Base-by-base conservation (phyloP, 2,329 filamentous ascomycete genomes). In the Mycocentrospora acerina region DNA sequence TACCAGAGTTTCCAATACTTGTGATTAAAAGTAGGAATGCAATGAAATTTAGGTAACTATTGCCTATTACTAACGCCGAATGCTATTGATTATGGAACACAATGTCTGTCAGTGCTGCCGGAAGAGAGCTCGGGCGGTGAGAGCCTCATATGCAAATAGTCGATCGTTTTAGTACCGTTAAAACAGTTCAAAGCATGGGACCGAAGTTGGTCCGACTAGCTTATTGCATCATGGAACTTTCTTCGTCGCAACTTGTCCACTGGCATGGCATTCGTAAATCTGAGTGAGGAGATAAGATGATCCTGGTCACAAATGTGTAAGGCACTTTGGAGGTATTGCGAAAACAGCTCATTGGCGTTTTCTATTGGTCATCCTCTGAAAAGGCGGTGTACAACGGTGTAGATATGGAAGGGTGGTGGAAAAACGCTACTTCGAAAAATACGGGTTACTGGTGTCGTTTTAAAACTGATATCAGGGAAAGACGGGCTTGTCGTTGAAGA, bases 321-420 rank as follows among this genome's bases (percentile, higher is more conserved):
- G 30, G 35, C 47, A 42, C 32, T 32, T 11, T 35, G 38, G n/a
- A 34, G 37, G 39, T 34, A 24, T 35, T 13, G 43, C 24, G 35
- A 32, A 35, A 4, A 26, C 14, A 15, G 25, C 9, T 18, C 18
- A 17, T 29, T 32, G 31, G 27, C 28, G 14, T 30, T 26, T 31
- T 24, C 18, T 31, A 22, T 8, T 26, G 13, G 28, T 27, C 14
- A 24, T 27, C 8, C 11, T 28, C 24, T 30, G 30, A 42, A 51
- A 47, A 33, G 37, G 46, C 46, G 47, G 49, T 55, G 51, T 47
- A 48, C 41, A 25, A 49, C 51, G 49, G 51, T 55, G 53, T 47
- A 49, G 43, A 40, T 32, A 33, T 42, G 32, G 24, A 35, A 37
- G 28, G 29, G 19, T 32, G 30, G 16, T 12, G 19, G 19, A 22